A percentile compares a stretch with the other conserved stretches of the same genome.
Conservation (phyloP, 78 protist species). For the Dictyostelium brefeldianum region DNA sequence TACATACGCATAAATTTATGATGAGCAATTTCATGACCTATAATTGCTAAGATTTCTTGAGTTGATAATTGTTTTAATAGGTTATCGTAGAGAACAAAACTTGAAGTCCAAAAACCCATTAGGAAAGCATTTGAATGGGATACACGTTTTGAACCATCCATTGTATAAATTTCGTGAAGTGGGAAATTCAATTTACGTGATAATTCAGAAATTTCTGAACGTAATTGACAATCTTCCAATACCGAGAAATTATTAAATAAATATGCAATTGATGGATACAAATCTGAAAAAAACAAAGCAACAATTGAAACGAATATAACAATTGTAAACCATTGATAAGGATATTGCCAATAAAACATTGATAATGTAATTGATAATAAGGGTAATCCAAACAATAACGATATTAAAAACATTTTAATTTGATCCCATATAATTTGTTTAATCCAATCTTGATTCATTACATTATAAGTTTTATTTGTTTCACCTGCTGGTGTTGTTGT, state of each 20-base stretch:
- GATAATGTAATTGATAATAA: conserved; percentile 49
- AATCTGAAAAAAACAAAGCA: conserved; percentile 60
- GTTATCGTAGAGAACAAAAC: conserved; percentile 61
- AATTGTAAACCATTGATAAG: conserved; percentile 73
- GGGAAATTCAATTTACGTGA: conserved; percentile 56
- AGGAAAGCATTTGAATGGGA: conserved; percentile 74
- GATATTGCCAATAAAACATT: conserved; percentile 57
- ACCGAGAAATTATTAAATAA: conserved; percentile 56
- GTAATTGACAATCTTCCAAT: conserved; percentile 61
- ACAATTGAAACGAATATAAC: conserved; percentile 59
- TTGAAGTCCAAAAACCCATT: conserved; percentile 67
- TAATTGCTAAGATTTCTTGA: conserved; percentile 53
- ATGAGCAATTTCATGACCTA: conserved; percentile 81
- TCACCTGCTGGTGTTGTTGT: conserved; percentile 18
- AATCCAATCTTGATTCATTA: conserved; percentile 31
- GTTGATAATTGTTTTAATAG: conserved; percentile 60
- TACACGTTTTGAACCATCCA: conserved; percentile 75
- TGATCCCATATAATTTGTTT: conserved; percentile 60
- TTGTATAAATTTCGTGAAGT: conserved; percentile 63
- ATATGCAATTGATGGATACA: conserved; percentile 66
- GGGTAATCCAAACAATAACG: conserved; percentile 62
- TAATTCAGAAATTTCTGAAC: conserved; percentile 39
- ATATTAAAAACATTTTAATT: conserved; percentile 69
- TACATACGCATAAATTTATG: conserved; percentile 71
- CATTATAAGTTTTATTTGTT: conserved; percentile 3